Evolutionary conservation across 2,329 filamentous ascomycete genomes (phyloP).

Genomic region (Trichophyton benhamiae): DNA sequence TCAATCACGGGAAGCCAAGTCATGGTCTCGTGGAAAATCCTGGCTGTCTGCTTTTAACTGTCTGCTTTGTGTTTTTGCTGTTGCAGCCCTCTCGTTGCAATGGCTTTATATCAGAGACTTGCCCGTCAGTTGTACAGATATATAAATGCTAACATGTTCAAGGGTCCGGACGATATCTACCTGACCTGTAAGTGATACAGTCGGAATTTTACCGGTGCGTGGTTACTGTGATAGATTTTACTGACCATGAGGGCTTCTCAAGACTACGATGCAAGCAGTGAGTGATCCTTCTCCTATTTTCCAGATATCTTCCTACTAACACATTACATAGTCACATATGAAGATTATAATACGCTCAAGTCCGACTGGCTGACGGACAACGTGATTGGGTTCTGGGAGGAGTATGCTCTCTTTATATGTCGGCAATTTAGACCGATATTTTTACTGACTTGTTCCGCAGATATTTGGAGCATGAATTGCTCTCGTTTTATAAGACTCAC

Average conservation of each 20-base stretch:
- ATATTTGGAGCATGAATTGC: slow-evolving; percentile 80
- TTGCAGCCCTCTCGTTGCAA: not conserved
- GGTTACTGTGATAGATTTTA: not conserved
- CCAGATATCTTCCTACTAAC: not conserved
- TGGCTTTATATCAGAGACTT: not conserved
- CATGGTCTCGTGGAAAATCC: not conserved
- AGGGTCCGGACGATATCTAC: slow-evolving; percentile 54
- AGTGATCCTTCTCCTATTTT: slow-evolving; percentile 19
- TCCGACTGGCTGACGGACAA: slow-evolving; percentile 97
- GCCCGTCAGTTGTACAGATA: not conserved
- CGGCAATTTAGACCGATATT: slow-evolving; percentile 1
- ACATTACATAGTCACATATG: slow-evolving; percentile 59
- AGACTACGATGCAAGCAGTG: slow-evolving; percentile 57
- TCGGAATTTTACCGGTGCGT: not conserved
- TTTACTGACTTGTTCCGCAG: slow-evolving; percentile 23
- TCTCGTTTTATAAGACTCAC: slow-evolving; percentile 65
- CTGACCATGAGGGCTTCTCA: not conserved
- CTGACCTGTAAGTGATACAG: slow-evolving; percentile 50
- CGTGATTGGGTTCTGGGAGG: slow-evolving; percentile 92
- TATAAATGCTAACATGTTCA: slow-evolving; percentile 15
- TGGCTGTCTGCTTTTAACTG: not conserved
- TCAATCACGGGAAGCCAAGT: not conserved
- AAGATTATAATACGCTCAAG: slow-evolving; percentile 78
- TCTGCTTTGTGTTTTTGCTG: not conserved
- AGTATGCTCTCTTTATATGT: slow-evolving; percentile 42